Base-by-base conservation (phyloP, 345 rosid genomes). In the Brassica incana region DNA sequence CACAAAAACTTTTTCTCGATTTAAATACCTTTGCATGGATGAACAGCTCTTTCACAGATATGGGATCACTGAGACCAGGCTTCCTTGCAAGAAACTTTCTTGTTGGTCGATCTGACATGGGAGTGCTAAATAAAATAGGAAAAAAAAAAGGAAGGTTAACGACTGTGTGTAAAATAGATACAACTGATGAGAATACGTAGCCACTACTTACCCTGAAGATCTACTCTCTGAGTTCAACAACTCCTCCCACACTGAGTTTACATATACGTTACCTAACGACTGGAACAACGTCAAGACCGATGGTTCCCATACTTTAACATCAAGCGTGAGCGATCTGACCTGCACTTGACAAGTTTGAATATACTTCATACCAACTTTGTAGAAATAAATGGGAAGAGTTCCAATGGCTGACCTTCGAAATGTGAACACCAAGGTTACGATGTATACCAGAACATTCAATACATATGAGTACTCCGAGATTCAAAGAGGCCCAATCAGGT, bases 401-500 rank as follows among this genome's bases (percentile, higher is more conserved):
- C 8, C 4, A 43, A 43, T 3, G 10, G 77, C 29, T 75, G 78
- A 91, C 97, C 90, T 91, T 91, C 25, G 94, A 89, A 76, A 91
- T 83, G 78, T 91, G 94, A 33, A 91, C 94, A 68, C 97, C 97
- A 72, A 91, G 97, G 81, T 88, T 91, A 36, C 94, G 94, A 84
- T 91, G 97, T 73, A 88, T 79, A 75, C 97, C 94, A 52, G 97
- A 91, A 78, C 97, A 89, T 64, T 89, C 89, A 23, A 91, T 91
- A 84, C 97, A 91, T 61, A 91, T 85, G 77, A 91, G 92, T 60
- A 89, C 75, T 76, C 94, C 94, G 2, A 91, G 90, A 79, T 91
- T 91, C 71, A 91, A 80, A 73, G 97, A 91, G 70, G 97, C 97
- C 94, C 94, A 91, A 67, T 91, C 97, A 40, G 97, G 97, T 74